A percentile compares a stretch with the other conserved stretches of the same genome.
phyloP scores from a whole-genome alignment of 2,329 filamentous ascomycete genomes.

The Leptographium galeiforme region DNA sequence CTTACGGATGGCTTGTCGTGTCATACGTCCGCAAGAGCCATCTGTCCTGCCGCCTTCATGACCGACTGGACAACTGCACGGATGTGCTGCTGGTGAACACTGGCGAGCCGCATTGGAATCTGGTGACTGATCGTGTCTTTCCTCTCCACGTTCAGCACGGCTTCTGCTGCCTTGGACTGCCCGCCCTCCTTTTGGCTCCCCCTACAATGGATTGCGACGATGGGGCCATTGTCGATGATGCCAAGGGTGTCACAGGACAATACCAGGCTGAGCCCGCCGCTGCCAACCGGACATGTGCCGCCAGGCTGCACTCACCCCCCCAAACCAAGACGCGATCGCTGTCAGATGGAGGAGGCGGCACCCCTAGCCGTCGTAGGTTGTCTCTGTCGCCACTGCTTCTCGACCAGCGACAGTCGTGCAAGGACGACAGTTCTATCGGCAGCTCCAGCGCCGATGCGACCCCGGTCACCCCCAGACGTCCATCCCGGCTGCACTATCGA shows the following conservation, averaged over 20 bases:
- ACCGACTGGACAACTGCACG: neutral
- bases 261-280: neutral
- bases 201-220: constrained; percentile 13
- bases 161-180: neutral
- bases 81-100: neutral
- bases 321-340: constrained; percentile 46
- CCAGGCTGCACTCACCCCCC: constrained; percentile 22
- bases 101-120: neutral
- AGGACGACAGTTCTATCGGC: constrained; percentile 51
- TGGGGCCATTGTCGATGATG: constrained; percentile 6
- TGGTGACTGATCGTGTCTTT: neutral
- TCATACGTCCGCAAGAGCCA: neutral
- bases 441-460: constrained; percentile 18
- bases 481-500: constrained; percentile 46
- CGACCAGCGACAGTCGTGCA: constrained; percentile 38
- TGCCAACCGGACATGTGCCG: neutral
- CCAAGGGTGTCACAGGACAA: constrained; percentile 6
- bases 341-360: constrained; percentile 44
- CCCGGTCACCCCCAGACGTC: constrained; percentile 61
- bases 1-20: neutral
- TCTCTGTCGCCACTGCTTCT: constrained; percentile 46
- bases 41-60: neutral
- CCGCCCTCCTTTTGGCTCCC: neutral
- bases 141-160: neutral
- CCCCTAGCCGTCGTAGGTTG: constrained; percentile 30